Evolutionary conservation across 106 monocot species (phyloP), one percentile per base, ranked within the genome.

Genomic region (Posidonia australis): DNA sequence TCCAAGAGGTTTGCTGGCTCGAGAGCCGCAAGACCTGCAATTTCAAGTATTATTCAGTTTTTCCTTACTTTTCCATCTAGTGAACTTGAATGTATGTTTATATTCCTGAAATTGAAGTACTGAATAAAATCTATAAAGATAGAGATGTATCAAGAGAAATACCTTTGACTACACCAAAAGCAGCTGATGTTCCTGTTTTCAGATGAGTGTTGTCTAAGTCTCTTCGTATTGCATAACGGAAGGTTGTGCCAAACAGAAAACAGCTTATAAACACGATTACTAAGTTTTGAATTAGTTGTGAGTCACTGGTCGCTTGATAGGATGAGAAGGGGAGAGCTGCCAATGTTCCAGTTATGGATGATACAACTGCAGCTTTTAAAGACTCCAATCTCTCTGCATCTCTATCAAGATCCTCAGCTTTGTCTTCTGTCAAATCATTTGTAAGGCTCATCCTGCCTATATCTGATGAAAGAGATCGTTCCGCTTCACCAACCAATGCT

Each of bases 221-320:
- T 74, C 84, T 76, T 79, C 94, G 82, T 14, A 96, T 64, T 6
- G 86, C 71, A 57, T 96, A 96, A 0, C 86, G 79, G 58, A 80
- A 96, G 41, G 94, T 90, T 44, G 90, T 79, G 27, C 94, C 94
- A 67, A 96, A 96, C 26, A 96, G 31, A 41, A 86, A 84, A 59
- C 84, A 84, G 67, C 86, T 84, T 51, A 84, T 49, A 44, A 78
- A 82, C 69, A 87, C 30, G 10, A 74, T 55, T 24, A 57, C 58
- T 23, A 80, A 62, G 44, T 79, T 66, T 72, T 82, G 54, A 22
- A 55, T 18, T 7, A 84, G 36, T 58, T 83, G 77, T 49, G 58
- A 12, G 1, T 54, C 60, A 52, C 69, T 75, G 17, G 74, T 80
- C 21, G 79, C 70, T 77, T 84, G 80, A 74, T 78, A 84, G 3